A percentile compares a stretch with the other conserved stretches of the same genome.
phyloP scores from a whole-genome alignment of 345 rosid species.

The Diplotaxis tenuifolia region DNA sequence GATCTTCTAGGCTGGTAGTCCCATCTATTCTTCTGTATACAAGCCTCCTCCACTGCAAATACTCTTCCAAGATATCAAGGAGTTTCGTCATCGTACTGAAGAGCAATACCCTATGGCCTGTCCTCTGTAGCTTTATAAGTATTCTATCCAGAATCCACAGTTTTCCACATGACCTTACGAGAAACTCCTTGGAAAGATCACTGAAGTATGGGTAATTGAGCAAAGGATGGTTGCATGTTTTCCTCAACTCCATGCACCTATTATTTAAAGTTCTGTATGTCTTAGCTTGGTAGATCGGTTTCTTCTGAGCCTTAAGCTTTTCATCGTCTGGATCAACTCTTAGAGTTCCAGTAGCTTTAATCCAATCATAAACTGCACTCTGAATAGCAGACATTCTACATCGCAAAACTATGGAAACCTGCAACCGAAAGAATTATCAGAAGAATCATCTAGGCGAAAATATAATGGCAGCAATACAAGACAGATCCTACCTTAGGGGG shows the following conservation, averaged over 20 bases:
- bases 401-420: slow-evolving; percentile 87
- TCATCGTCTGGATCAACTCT: slow-evolving; percentile 98
- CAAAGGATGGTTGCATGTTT: slow-evolving; percentile 95
- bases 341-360: slow-evolving; percentile 93
- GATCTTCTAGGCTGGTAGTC: slow-evolving; percentile 98
- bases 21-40: slow-evolving; percentile 97
- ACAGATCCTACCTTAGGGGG: slow-evolving; percentile 84
- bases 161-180: slow-evolving; percentile 93
- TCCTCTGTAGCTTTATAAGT: slow-evolving; percentile 88
- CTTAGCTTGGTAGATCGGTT: slow-evolving; percentile 75
- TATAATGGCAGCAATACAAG: not conserved
- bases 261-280: slow-evolving; percentile 74
- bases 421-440: slow-evolving; percentile 43
- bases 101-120: slow-evolving; percentile 94
- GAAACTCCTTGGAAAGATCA: slow-evolving; percentile 86
- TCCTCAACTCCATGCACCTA: slow-evolving; percentile 99
- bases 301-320: slow-evolving; percentile 67
- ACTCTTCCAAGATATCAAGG: slow-evolving; percentile 96
- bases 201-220: slow-evolving; percentile 90
- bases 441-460: slow-evolving; percentile 25
- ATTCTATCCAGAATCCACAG: slow-evolving; percentile 94
- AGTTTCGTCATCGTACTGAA: slow-evolving; percentile 99
- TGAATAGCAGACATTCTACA: slow-evolving; percentile 98
- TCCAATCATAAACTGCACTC: slow-evolving; percentile 98
- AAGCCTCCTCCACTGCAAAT: slow-evolving; percentile 91